phyloP scores from a whole-genome alignment of 306 rosid genomes.

The Cicer arietinum region DNA sequence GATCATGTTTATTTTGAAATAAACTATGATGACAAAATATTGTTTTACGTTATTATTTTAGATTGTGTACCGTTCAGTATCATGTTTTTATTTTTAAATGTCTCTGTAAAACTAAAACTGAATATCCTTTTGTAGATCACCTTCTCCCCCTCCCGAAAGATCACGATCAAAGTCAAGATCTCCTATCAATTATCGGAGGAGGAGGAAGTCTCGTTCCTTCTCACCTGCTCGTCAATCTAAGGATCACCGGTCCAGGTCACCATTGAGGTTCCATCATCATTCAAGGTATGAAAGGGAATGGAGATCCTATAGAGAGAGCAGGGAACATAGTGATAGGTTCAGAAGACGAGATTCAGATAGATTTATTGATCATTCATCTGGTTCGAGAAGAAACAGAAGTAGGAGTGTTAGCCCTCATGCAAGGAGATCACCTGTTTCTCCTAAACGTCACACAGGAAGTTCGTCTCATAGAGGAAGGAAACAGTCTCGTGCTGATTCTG shows the following conservation, averaged over 20 bases:
- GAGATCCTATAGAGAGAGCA: slow-evolving; percentile 63
- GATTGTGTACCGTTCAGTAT: not conserved
- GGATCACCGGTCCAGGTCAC: slow-evolving; percentile 84
- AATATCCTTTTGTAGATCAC: slow-evolving; percentile 63
- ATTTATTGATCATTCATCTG: slow-evolving; percentile 59
- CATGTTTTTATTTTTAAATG: slow-evolving; percentile 2
- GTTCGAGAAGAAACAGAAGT: slow-evolving; percentile 72
- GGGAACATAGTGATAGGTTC: slow-evolving; percentile 71
- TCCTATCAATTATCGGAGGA: slow-evolving; percentile 71
- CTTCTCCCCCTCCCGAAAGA: slow-evolving; percentile 66
- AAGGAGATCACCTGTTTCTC: slow-evolving; percentile 75
- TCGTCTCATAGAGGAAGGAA: slow-evolving; percentile 73
- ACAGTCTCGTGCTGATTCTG: slow-evolving; percentile 60
- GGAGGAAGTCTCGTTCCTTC: slow-evolving; percentile 83
- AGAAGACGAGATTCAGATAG: slow-evolving; percentile 79
- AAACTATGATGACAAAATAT: slow-evolving; percentile 15
- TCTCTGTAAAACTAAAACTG: slow-evolving; percentile 37
- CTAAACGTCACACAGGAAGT: slow-evolving; percentile 65
- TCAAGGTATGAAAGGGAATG: slow-evolving; percentile 64
- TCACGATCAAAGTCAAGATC: slow-evolving; percentile 85
- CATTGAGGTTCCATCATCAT: slow-evolving; percentile 67
- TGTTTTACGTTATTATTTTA: not conserved
- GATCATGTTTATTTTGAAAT: slow-evolving; percentile 13
- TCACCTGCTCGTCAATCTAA: slow-evolving; percentile 74
- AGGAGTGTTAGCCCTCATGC: slow-evolving; percentile 73